A percentile compares a stretch with the other conserved stretches of the same genome.
Evolutionary conservation across 2,329 filamentous ascomycete species (phyloP).

Genomic region (Fusarium sp.): DNA sequence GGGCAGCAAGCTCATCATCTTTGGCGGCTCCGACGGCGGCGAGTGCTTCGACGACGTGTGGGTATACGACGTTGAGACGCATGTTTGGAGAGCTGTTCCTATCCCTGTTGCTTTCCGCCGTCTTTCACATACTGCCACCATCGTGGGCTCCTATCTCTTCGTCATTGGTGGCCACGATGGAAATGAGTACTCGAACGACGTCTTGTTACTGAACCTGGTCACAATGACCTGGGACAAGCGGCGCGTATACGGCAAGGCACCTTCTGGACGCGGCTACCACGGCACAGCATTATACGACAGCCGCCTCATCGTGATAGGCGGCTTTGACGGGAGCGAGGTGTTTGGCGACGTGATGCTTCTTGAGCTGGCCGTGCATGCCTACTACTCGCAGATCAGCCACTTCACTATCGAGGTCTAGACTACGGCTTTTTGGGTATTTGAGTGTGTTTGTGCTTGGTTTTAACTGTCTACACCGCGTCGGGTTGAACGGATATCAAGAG

Average conservation of each 20-base stretch:
- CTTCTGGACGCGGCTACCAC: constrained; percentile 71
- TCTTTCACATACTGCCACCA: constrained; percentile 72
- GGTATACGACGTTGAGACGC: constrained; percentile 73
- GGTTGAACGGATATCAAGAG: constrained; percentile 18
- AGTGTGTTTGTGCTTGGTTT: constrained; percentile 25
- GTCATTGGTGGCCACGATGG: constrained; percentile 75
- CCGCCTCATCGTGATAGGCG: constrained; percentile 68
- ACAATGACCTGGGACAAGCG: constrained; percentile 77
- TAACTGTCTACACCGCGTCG: constrained; percentile 10
- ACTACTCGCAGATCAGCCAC: constrained; percentile 77
- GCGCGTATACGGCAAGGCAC: constrained; percentile 68
- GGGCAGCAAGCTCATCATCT: constrained; percentile 74
- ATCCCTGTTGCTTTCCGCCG: constrained; percentile 69
- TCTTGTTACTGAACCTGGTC: constrained; percentile 72
- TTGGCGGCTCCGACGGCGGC: constrained; percentile 72
- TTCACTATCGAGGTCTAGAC: constrained; percentile 70
- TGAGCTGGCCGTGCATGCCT: constrained; percentile 73
- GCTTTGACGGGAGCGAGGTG: constrained; percentile 72
- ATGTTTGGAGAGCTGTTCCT: constrained; percentile 65
- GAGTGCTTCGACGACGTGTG: constrained; percentile 77
- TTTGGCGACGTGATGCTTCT: constrained; percentile 73
- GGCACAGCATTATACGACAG: constrained; percentile 71
- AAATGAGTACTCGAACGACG: constrained; percentile 72
- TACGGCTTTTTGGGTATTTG: constrained; percentile 14
- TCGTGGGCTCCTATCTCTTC: constrained; percentile 74